phyloP scores from a whole-genome alignment of 176 grass and related monocot species.

The Lolium rigidum region DNA sequence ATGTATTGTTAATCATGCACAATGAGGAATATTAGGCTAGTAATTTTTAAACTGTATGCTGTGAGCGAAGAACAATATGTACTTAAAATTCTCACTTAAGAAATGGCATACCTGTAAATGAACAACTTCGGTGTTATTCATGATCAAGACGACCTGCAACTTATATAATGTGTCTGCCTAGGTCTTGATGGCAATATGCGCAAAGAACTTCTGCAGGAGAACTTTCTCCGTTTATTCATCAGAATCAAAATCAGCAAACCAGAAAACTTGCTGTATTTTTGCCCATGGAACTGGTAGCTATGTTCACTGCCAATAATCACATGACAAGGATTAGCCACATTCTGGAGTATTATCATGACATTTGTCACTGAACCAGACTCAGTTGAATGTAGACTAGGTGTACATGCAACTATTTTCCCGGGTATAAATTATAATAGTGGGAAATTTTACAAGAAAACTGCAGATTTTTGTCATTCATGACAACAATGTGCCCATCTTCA shows the following conservation, averaged over 20 bases:
- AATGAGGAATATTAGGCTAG: background rate
- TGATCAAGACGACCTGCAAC: slow-evolving; percentile 71
- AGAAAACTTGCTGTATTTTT: slow-evolving; percentile 59
- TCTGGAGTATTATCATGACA: slow-evolving; percentile 62
- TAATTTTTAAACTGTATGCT: background rate
- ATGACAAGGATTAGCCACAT: slow-evolving; percentile 54
- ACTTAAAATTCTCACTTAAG: slow-evolving; percentile 2
- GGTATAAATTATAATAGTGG: slow-evolving; percentile 47
- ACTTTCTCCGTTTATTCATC: slow-evolving; percentile 38
- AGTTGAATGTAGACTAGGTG: slow-evolving; percentile 38
- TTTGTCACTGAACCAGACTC: slow-evolving; percentile 42
- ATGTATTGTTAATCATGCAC: background rate
- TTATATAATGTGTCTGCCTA: slow-evolving; percentile 59
- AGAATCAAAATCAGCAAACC: slow-evolving; percentile 68
- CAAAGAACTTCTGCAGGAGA: slow-evolving; percentile 69
- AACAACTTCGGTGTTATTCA: slow-evolving; percentile 76
- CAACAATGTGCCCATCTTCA: slow-evolving; percentile 56
- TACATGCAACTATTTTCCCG: slow-evolving; percentile 69
- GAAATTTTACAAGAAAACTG: slow-evolving; percentile 66
- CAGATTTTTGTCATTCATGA: slow-evolving; percentile 75
- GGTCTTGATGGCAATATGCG: slow-evolving; percentile 62
- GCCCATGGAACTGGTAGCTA: slow-evolving; percentile 61
- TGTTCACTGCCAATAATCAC: slow-evolving; percentile 50
- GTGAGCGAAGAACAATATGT: background rate
- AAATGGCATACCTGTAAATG: slow-evolving; percentile 65